Evolutionary conservation across 2,329 filamentous ascomycete genomes (phyloP), one percentile per base, ranked within the genome.

Genomic region (Colletotrichum tropicicola): DNA sequence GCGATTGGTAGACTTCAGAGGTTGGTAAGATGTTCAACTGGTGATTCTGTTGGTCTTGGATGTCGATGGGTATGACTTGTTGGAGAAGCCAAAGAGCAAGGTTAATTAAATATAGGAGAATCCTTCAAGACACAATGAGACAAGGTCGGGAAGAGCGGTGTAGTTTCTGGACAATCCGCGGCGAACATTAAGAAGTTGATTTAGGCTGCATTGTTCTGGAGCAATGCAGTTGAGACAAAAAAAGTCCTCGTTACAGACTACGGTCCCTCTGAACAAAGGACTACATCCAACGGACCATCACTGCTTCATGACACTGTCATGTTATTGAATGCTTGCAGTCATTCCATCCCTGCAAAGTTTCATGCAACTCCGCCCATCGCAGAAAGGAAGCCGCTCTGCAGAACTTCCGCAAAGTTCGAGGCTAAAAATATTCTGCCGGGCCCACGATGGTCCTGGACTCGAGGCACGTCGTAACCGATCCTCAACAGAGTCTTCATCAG

Each of bases 401-500:
- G 23, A 23, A 73, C 54, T 45, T 77, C 74, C n/a, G 71, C 65
- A 49, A 72, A 77, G 45, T 71, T 68, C 13, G 70, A 70, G 23
- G 73, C 70, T 74, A 75, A 77, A 4, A 68, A 68, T 13, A 77
- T 66, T 5, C 59, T 63, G 48, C 66, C 21, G 70, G 67, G n/a
- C 69, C 74, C 5, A 64, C 68, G 58, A 35, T 53, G 58, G 27
- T 73, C 69, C 15, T 68, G 65, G 13, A 72, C 68, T 25, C 71
- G 70, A 13, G 73, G 72, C 5, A 77, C 74, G n/a, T 70, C 59
- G 63, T 70, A 72, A 15, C 74, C 74, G 28, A 77, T 69, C 51
- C 76, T 69, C 60, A 68, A 62, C n/a, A 78, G 66, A 10, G 62
- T 66, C 27, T 17, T 39, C 25, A 67, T 51, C 56, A 66, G 30